These are phyloP conservation scores for Stagonosporopsis rhizophila DNA, from an alignment of 2,329 filamentous ascomycete species.

Conservation along the genomic window DNA sequence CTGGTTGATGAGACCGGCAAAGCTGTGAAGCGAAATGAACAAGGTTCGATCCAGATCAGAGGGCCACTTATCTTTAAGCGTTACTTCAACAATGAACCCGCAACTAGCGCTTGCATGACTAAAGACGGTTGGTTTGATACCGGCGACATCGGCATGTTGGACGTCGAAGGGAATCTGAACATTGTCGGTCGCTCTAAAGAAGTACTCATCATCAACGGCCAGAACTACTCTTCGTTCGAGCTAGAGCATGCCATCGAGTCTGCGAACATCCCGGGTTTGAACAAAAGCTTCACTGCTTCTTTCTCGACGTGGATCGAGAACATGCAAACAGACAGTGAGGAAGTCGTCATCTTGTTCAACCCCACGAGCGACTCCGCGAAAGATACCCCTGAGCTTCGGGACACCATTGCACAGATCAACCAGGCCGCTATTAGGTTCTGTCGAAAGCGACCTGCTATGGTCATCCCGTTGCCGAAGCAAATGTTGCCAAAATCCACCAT, in stretches of 20 bases:
- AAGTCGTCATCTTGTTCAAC: constrained; percentile 14
- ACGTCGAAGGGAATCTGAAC: constrained; percentile 28
- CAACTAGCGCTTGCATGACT: constrained; percentile 31
- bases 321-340: constrained; percentile 4
- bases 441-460: background rate
- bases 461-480: constrained; percentile 10
- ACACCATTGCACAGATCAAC: constrained; percentile 8
- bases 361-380: background rate
- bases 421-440: constrained; percentile 13
- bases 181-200: constrained; percentile 37
- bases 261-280: constrained; percentile 21
- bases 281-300: constrained; percentile 12
- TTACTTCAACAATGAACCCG: constrained; percentile 44
- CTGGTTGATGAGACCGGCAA: constrained; percentile 29
- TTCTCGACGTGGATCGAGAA: constrained; percentile 13
- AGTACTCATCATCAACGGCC: constrained; percentile 37
- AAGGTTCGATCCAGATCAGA: constrained; percentile 34
- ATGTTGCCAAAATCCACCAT: constrained; percentile 14
- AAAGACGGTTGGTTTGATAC: constrained; percentile 36
- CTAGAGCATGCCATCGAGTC: constrained; percentile 31
- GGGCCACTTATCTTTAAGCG: constrained; percentile 51
- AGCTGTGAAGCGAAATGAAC: constrained; percentile 14
- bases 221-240: constrained; percentile 32
- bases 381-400: constrained; percentile 5
- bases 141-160: constrained; percentile 33